A percentile compares a stretch with the other conserved stretches of the same genome.
These are phyloP conservation scores for Myriosclerotinia scirpicola DNA, from an alignment of 2,329 filamentous ascomycete species.

Conservation along the genomic window DNA sequence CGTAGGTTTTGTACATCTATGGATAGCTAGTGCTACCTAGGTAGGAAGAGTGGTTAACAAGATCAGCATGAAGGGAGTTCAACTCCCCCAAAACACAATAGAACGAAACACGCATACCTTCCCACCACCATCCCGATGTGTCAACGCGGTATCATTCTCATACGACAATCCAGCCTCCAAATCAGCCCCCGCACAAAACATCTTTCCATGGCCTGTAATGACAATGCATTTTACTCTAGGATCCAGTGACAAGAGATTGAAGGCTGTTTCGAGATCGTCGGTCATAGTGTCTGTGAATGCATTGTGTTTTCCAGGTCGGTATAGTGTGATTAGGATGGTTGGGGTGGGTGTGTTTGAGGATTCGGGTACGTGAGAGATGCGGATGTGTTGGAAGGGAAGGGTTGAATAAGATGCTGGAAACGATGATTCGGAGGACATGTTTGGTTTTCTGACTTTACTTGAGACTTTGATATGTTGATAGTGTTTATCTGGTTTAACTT, in stretches of 20 bases:
- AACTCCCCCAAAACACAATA: not conserved
- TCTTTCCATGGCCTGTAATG: conserved; percentile 51
- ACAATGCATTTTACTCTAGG: conserved; percentile 56
- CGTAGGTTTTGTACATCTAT: conserved; percentile 58
- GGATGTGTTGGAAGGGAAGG: conserved; percentile 47
- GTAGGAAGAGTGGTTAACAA: not conserved
- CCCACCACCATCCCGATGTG: conserved; percentile 52
- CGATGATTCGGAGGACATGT: conserved; percentile 13
- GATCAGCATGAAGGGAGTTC: not conserved
- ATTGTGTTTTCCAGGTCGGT: conserved; percentile 66
- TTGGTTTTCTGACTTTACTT: not conserved
- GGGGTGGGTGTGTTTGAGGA: conserved; percentile 56
- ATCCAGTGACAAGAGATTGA: conserved; percentile 52
- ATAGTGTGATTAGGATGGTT: conserved; percentile 62
- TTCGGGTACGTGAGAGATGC: conserved; percentile 51
- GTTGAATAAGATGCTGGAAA: conserved; percentile 44
- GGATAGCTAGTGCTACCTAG: conserved; percentile 54
- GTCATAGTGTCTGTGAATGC: conserved; percentile 68
- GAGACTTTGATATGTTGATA: not conserved
- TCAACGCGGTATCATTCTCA: conserved; percentile 28
- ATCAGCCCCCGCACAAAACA: conserved; percentile 56
- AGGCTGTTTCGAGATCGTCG: conserved; percentile 56
- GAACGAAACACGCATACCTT: conserved; percentile 4
- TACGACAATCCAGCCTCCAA: conserved; percentile 33
- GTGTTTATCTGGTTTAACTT: not conserved